Conservation (phyloP, 2,329 filamentous ascomycete genomes). For the Hymenoscyphus albidus region DNA sequence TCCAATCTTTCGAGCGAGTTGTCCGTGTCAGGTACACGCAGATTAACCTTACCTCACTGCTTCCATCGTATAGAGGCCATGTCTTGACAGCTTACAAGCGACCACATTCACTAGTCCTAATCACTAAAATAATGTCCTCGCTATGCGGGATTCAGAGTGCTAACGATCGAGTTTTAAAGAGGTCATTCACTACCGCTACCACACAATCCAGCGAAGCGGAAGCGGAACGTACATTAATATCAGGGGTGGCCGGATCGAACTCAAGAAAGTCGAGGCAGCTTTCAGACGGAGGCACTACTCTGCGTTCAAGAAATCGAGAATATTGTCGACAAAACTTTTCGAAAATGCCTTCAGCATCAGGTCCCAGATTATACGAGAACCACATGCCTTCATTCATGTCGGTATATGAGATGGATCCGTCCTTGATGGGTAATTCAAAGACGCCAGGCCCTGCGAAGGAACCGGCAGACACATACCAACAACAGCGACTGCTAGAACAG, state of each 20-base stretch:
- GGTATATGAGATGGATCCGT: conserved; percentile 62
- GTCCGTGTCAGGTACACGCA: conserved; percentile 19
- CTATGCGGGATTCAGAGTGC: conserved; percentile 26
- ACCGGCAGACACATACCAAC: conserved; percentile 17
- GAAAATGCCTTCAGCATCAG: conserved; percentile 60
- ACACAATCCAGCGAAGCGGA: conserved; percentile 19
- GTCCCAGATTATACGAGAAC: conserved; percentile 60
- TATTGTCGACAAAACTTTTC: conserved; percentile 9
- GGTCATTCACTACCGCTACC: conserved; percentile 26
- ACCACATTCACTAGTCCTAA: conserved; percentile 11
- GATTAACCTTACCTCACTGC: conserved; percentile 18
- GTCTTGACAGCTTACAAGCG: conserved; percentile 14
- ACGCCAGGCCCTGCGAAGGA: conserved; percentile 24
- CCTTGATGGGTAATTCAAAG: conserved; percentile 25
- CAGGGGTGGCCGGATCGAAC: conserved; percentile 14
- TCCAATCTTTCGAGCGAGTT: conserved; percentile 6
- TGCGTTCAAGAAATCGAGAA: conserved; percentile 20
- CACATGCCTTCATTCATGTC: conserved; percentile 75
- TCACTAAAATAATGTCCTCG: conserved; percentile 22
- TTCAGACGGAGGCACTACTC: conserved; percentile 16
- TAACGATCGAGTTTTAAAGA: conserved; percentile 32
- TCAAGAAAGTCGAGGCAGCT: conserved; percentile 19
- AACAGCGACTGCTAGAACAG: conserved; percentile 12
- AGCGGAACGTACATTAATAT: conserved; percentile 19
- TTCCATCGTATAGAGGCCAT: conserved; percentile 20